Conservation (phyloP, 192 early-diverging fungal genomes). For the Piromyces sp. region DNA sequence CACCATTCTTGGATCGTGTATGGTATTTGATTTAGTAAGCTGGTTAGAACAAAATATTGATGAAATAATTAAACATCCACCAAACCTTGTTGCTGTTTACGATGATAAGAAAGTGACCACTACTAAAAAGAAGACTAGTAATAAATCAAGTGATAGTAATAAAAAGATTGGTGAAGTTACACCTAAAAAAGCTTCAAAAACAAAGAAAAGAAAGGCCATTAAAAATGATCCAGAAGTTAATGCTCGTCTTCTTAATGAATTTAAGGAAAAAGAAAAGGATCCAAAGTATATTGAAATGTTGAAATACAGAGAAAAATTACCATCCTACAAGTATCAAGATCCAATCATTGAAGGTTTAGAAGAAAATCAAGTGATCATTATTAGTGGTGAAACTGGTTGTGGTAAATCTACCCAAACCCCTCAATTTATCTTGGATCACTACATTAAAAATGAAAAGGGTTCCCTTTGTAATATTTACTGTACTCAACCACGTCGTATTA, state of each 20-base stretch:
- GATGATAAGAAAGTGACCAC: background rate
- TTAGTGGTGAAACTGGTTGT: conserved; percentile 59
- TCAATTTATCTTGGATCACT: conserved; percentile 49
- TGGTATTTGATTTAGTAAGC: conserved; percentile 19
- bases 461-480: conserved; percentile 31
- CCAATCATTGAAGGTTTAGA: conserved; percentile 27
- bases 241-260: background rate
- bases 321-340: conserved; percentile 36
- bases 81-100: background rate
- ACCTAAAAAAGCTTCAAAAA: background rate
- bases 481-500: conserved; percentile 62
- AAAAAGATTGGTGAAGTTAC: background rate
- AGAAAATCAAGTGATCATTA: conserved; percentile 40
- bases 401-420: conserved; percentile 67
- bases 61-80: conserved; percentile 9
- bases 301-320: conserved; percentile 31
- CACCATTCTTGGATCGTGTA: conserved; percentile 12
- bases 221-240: background rate
- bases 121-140: background rate
- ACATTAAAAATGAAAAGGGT: conserved; percentile 16
- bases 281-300: background rate
- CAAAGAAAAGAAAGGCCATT: background rate
- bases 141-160: background rate
- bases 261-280: background rate
- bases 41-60: conserved; percentile 17